phyloP scores from a whole-genome alignment of 345 rosid species.

The rapeseed (Brassica napus) region DNA sequence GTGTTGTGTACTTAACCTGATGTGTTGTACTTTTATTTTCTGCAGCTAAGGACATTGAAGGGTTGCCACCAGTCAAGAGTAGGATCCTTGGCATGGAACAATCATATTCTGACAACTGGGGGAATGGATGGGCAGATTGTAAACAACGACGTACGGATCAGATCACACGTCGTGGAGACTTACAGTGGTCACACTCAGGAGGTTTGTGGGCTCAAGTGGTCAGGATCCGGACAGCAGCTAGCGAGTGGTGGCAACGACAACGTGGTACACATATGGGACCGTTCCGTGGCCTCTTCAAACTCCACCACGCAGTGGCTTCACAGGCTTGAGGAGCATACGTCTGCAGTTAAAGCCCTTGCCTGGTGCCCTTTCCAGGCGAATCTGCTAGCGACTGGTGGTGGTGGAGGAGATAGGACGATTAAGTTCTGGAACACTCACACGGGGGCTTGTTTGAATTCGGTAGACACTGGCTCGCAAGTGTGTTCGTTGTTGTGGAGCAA shows the following conservation, averaged over 20 bases:
- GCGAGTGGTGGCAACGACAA: constrained; percentile 6
- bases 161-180: constrained; percentile 3
- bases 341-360: not conserved
- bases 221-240: not conserved
- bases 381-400: not conserved
- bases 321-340: constrained; percentile 4
- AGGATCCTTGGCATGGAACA: constrained; percentile 3
- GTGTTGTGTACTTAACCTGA: not conserved
- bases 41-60: constrained; percentile 5
- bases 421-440: constrained; percentile 12
- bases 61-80: constrained; percentile 7
- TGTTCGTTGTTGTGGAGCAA: constrained; percentile 2
- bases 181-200: constrained; percentile 3
- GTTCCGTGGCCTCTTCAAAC: not conserved
- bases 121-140: not conserved
- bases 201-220: constrained; percentile 5
- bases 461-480: not conserved
- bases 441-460: not conserved
- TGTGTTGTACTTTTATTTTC: not conserved
- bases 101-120: not conserved
- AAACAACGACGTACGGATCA: not conserved
- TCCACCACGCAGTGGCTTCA: not conserved
- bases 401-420: not conserved
- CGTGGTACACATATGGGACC: constrained; percentile 4
- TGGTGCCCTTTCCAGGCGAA: constrained; percentile 9